Evolutionary conservation across 768 basidiomycete species (phyloP), one percentile per base, ranked within the genome.

Genomic region (Gymnopilus dilepis): DNA sequence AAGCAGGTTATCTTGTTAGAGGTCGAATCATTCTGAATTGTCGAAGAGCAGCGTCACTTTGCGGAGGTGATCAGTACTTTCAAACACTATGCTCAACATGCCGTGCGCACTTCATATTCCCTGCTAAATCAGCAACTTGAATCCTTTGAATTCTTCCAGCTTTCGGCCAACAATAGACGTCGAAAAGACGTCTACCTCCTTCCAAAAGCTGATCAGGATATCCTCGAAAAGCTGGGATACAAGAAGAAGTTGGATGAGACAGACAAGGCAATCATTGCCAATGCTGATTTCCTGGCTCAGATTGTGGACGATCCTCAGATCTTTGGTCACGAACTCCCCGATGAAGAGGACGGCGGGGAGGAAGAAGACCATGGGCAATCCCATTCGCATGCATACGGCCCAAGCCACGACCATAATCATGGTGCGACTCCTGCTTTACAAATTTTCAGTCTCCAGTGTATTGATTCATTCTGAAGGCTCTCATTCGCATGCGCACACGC

Each of bases 251-350:
- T 98, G 0, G 83, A 88, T 31, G 86, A 83, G 26, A 89, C 93
- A 12, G 95, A 98, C 74, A 78, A 84, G 7, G 91, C 92, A 8
- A 96, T 97, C 65, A 73, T 85, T 52, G 85, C 79, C 53, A 97
- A 97, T 67, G 89, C 92, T 1, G 79, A 88, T 43, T 95, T 98
- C 72, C 72, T 97, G 59, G 78, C 82, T 3, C 77, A 84, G 62
- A 89, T 97, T 64, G 86, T 93, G 11, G 86, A 84, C 13, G 82
- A 91, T 73, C 91, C 94, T 0, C 88, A 89, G 67, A 93, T 97
- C 26, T 96, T 95, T 67, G 89, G 85, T 15, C 83, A 85, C 63
- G 84, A 79, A 17, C 51, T 78, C 15, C 52, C 78, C 15, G 76
- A 69, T 2, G 75, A 69, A 1, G 75, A 68, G 4, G 77, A 74